phyloP scores from a whole-genome alignment of 495 filamentous ascomycete genomes.

The Apiosordaria backusii region DNA sequence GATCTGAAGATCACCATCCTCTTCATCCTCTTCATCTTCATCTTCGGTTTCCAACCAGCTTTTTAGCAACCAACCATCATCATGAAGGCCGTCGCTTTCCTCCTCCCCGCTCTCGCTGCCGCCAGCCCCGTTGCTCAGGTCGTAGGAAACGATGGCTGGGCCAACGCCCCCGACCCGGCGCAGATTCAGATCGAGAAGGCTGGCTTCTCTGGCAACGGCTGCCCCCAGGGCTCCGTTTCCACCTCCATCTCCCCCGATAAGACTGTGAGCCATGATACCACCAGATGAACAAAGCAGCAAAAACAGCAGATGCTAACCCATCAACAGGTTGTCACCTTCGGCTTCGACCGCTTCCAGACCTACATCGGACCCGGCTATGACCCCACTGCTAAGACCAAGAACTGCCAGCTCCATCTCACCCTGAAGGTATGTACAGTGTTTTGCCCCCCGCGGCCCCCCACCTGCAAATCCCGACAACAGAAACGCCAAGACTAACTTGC shows the following conservation, averaged over 20 bases:
- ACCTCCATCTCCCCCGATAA: slow-evolving; percentile 49
- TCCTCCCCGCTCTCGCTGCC: slow-evolving; percentile 46
- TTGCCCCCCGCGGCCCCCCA: neutral
- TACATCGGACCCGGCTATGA: slow-evolving; percentile 50
- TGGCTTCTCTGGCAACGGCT: slow-evolving; percentile 59
- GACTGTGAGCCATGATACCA: slow-evolving; percentile 39
- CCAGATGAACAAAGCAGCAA: neutral
- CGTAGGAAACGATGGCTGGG: slow-evolving; percentile 29
- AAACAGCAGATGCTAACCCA: slow-evolving; percentile 2
- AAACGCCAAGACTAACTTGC: neutral
- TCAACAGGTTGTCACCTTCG: slow-evolving; percentile 52
- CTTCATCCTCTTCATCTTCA: slow-evolving; percentile 9
- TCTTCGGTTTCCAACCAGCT: slow-evolving; percentile 8
- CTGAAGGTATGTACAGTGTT: slow-evolving; percentile 36
- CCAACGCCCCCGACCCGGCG: slow-evolving; percentile 36
- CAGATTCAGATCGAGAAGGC: slow-evolving; percentile 51
- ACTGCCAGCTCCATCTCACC: slow-evolving; percentile 58
- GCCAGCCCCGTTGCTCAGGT: slow-evolving; percentile 40
- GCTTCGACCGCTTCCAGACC: slow-evolving; percentile 55
- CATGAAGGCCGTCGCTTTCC: slow-evolving; percentile 46
- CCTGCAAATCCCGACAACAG: neutral
- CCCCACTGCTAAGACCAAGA: slow-evolving; percentile 47
- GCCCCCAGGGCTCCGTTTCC: slow-evolving; percentile 50
- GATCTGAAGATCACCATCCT: slow-evolving; percentile 5
- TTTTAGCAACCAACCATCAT: slow-evolving; percentile 25